Evolutionary conservation across 495 filamentous ascomycete species (phyloP).

Genomic region (Entonaema liquescens): DNA sequence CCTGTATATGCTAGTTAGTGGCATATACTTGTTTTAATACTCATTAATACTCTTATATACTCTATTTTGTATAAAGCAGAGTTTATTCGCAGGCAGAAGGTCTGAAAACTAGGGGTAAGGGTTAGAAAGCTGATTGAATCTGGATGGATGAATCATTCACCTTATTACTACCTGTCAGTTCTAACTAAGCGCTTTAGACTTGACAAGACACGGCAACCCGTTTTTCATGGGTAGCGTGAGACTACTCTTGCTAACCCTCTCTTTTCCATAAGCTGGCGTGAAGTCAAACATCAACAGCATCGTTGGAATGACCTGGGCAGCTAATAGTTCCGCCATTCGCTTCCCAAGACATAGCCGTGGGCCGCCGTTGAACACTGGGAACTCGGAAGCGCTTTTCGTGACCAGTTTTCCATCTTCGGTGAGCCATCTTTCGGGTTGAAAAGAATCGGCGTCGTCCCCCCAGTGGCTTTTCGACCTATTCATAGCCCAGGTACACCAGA

Average conservation of each 20-base stretch:
- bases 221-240: slow-evolving; percentile 69
- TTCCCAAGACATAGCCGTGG: slow-evolving; percentile 65
- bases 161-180: neutral
- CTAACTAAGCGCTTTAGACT: slow-evolving; percentile 17
- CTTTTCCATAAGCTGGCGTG: slow-evolving; percentile 48
- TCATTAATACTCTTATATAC: no score
- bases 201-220: slow-evolving; percentile 59
- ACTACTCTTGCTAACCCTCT: slow-evolving; percentile 63
- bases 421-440: slow-evolving; percentile 64
- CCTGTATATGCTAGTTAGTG: neutral
- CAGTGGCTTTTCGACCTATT: slow-evolving; percentile 62
- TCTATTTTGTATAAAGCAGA: no score
- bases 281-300: slow-evolving; percentile 61
- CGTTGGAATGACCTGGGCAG: slow-evolving; percentile 59
- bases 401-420: slow-evolving; percentile 50
- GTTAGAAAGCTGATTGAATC: no score
- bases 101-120: no score
- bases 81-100: no score
- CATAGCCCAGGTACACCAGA: slow-evolving; percentile 70
- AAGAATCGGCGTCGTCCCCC: slow-evolving; percentile 64
- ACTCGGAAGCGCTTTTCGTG: slow-evolving; percentile 60
- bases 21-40: neutral
- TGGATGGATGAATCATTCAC: no score
- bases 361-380: slow-evolving; percentile 69
- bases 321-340: slow-evolving; percentile 67